Base-by-base conservation (phyloP, 2,329 filamentous ascomycete genomes). In the Endoconidiophora polonica region DNA sequence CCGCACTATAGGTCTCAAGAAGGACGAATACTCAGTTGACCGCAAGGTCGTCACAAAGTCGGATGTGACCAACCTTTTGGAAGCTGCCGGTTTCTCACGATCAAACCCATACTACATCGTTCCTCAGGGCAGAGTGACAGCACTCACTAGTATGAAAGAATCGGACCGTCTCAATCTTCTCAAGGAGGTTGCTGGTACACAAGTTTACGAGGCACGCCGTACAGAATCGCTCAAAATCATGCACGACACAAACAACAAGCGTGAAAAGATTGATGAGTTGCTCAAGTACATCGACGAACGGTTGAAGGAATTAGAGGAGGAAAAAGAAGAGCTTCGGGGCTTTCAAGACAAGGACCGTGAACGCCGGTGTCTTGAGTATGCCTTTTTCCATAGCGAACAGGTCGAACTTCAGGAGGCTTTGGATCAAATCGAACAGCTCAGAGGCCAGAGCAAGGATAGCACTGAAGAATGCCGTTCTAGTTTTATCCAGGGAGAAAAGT, bases 21-120 rank as follows among this genome's bases (percentile, higher is more conserved):
- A 98, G 67, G 91, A 98, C 63, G 91, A 98, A 68, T 98, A 96
- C 64, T 94, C 90, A 1, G 77, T 98, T 26, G 91, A 98, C 65
- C 85, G 88, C 62, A 98, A 95, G 68, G 94, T 94, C 57, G 86
- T 88, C 33, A 94, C 88, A 37, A 94, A 94, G 63, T 76, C 80
- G 55, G 91, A 98, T 62, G 90, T 98, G 53, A 84, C 93, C 72
- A 94, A 94, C 63, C 74, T 98, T 37, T 75, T 98, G 40, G 91
- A 98, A 64, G 93, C 87, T 5, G 91, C 91, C 12, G 91, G 91
- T 18, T 96, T 98, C 65, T 96, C 90, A 54, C 80, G 87, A 57
- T 94, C 88, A 52, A 98, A 98, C 63, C 91, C 91, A 23, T 98
- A 96, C 71, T 98, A 98, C 64, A 98, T 98, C 59, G 93, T 98